Evolutionary conservation across 495 filamentous ascomycete genomes (phyloP).

Genomic region (Chaetomium cochliodes): DNA sequence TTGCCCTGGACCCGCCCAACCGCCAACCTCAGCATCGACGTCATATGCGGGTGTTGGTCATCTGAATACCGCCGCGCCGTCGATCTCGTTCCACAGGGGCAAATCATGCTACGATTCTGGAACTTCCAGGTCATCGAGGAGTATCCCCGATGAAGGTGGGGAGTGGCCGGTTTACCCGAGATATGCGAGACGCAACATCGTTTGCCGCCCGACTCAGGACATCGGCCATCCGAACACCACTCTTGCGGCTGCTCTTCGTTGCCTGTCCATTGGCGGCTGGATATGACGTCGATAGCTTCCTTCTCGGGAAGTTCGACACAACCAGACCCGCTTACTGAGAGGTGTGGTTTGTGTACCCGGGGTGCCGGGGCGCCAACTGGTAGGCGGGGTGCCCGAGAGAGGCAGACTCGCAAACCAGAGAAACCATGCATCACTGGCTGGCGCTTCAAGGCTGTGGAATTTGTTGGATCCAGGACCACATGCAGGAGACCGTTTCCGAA

Average conservation of each 20-base stretch:
- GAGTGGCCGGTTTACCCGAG: neutral
- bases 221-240: neutral
- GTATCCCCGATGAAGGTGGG: neutral
- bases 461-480: neutral
- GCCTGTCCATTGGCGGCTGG: neutral
- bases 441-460: too few relatives aligned
- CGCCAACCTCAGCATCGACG: neutral
- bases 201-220: neutral
- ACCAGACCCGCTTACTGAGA: neutral
- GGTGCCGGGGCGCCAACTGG: neutral
- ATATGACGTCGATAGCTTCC: constrained; percentile 6
- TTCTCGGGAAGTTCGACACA: neutral
- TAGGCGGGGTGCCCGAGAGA: neutral
- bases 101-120: constrained; percentile 2
- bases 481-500: neutral
- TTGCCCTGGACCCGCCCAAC: neutral
- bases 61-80: neutral
- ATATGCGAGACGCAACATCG: neutral
- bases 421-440: neutral
- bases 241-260: neutral
- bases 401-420: neutral
- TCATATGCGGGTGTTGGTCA: constrained; percentile 4
- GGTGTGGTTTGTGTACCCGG: neutral
- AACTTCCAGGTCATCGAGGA: neutral
- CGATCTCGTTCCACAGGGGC: constrained; percentile 5